Evolutionary conservation across 495 filamentous ascomycete genomes (phyloP).

Genomic region (Lophiotrema nucula): DNA sequence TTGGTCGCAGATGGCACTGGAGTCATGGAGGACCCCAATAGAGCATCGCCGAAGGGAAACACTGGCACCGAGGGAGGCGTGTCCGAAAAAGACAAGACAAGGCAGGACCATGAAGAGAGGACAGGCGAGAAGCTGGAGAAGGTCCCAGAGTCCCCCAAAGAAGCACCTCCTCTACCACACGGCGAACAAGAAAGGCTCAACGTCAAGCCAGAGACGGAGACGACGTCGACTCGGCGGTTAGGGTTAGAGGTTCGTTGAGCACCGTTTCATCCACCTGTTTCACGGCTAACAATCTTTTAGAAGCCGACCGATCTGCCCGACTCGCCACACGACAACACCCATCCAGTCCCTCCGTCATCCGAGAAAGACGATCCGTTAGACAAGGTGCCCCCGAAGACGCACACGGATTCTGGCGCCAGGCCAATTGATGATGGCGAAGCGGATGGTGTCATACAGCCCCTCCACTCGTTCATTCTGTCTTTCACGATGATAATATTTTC

Average conservation of each 20-base stretch:
- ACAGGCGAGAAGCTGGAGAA: conserved; percentile 65
- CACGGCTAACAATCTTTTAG: conserved; percentile 46
- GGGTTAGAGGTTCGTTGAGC: conserved; percentile 63
- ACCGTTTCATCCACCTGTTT: conserved; percentile 4
- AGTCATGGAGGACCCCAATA: conserved; percentile 84
- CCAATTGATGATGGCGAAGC: conserved; percentile 49
- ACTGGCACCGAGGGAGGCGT: conserved; percentile 85
- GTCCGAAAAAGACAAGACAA: conserved; percentile 75
- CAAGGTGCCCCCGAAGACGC: conserved; percentile 48
- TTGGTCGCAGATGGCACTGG: conserved; percentile 66
- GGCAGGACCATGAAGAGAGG: conserved; percentile 57
- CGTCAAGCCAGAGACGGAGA: conserved; percentile 44
- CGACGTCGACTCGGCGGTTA: conserved; percentile 44
- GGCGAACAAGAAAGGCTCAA: conserved; percentile 63
- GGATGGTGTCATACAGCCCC: conserved; percentile 67
- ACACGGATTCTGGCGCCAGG: conserved; percentile 35
- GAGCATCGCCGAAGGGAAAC: conserved; percentile 74
- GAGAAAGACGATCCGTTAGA: conserved; percentile 59
- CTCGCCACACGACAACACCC: conserved; percentile 74
- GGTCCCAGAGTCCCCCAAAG: conserved; percentile 77
- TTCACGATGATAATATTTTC: conserved; percentile 97
- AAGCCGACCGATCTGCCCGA: conserved; percentile 80
- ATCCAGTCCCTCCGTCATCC: conserved; percentile 61
- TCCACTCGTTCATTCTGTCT: conserved; percentile 90
- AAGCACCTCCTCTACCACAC: conserved; percentile 76